phyloP scores from a whole-genome alignment of 805 yeast genomes.

The Sugiyamaella smithiae region DNA sequence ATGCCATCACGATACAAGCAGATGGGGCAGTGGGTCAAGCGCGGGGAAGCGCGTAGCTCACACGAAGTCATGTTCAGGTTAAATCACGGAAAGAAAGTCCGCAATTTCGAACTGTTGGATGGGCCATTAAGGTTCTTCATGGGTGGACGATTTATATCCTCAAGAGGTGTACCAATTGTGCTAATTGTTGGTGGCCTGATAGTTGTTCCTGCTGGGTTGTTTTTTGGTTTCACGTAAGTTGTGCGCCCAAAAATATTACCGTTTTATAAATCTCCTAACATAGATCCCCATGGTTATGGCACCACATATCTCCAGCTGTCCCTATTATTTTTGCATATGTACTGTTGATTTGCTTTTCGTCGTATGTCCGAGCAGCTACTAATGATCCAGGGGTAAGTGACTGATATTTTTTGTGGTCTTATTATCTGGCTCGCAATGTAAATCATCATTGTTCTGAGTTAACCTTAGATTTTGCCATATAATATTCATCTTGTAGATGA shows the following conservation, averaged over 20 bases:
- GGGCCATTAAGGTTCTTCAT: conserved; percentile 43
- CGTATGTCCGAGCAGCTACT: conserved; percentile 53
- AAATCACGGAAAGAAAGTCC: background rate
- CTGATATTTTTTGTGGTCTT: background rate
- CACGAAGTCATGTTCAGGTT: background rate
- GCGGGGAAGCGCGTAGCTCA: background rate
- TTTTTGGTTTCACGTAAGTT: conserved; percentile 42
- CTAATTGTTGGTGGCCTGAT: conserved; percentile 37
- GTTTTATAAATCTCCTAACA: background rate
- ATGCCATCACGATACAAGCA: background rate
- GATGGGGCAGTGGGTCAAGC: background rate
- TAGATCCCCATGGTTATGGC: conserved; percentile 52
- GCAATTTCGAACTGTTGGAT: conserved; percentile 7
- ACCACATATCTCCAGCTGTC: conserved; percentile 50
- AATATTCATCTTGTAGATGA: conserved; percentile 57
- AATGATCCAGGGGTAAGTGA: conserved; percentile 61
- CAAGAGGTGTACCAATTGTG: conserved; percentile 40
- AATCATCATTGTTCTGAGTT: background rate
- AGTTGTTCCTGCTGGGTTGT: conserved; percentile 51
- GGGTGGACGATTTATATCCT: conserved; percentile 62
- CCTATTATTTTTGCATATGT: conserved; percentile 58
- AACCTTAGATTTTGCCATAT: conserved; percentile 45
- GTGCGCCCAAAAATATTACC: conserved; percentile 20
- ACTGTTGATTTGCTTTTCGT: conserved; percentile 49
- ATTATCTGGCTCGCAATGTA: background rate